Conservation (phyloP, 179 eudicot genomes). For the Nepenthes alata region DNA sequence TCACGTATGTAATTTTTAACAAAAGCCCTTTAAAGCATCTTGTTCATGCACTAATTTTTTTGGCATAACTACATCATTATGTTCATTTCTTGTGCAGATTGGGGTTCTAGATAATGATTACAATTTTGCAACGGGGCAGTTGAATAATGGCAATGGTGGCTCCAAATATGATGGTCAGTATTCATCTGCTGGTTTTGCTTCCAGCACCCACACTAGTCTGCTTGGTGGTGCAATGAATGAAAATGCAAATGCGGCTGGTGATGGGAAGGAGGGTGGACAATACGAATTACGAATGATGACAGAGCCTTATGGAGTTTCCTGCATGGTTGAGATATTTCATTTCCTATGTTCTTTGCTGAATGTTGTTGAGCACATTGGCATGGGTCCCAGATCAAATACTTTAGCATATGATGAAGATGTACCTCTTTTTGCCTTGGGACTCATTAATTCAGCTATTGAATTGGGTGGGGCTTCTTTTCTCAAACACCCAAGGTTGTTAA, state of each 20-base stretch:
- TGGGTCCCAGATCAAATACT: conserved; percentile 46
- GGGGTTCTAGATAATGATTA: conserved; percentile 2
- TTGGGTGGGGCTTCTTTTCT: conserved; percentile 47
- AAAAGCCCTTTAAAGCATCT: too few species aligned
- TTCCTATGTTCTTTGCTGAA: conserved; percentile 56
- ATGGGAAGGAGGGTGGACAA: background rate
- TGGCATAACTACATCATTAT: too few species aligned
- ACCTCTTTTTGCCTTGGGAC: conserved; percentile 59
- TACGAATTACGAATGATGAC: conserved; percentile 44
- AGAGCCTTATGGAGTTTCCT: conserved; percentile 54
- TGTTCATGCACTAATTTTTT: too few species aligned
- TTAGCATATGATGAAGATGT: conserved; percentile 59
- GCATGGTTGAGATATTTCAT: conserved; percentile 37
- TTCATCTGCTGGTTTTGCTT: conserved; percentile 23
- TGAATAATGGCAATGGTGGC: conserved; percentile 27
- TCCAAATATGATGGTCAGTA: conserved; percentile 34
- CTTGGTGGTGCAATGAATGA: conserved; percentile 30
- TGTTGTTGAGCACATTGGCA: conserved; percentile 45
- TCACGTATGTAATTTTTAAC: too few species aligned
- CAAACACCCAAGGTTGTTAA: conserved; percentile 41
- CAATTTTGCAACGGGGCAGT: conserved; percentile 18
- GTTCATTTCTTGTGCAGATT: background rate
- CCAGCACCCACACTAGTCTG: conserved; percentile 19
- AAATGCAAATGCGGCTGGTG: conserved; percentile 16
- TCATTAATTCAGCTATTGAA: conserved; percentile 66